These are phyloP conservation scores for Flaveria bidentis DNA, from an alignment of 129 eudicot species.

Conservation along the genomic window DNA sequence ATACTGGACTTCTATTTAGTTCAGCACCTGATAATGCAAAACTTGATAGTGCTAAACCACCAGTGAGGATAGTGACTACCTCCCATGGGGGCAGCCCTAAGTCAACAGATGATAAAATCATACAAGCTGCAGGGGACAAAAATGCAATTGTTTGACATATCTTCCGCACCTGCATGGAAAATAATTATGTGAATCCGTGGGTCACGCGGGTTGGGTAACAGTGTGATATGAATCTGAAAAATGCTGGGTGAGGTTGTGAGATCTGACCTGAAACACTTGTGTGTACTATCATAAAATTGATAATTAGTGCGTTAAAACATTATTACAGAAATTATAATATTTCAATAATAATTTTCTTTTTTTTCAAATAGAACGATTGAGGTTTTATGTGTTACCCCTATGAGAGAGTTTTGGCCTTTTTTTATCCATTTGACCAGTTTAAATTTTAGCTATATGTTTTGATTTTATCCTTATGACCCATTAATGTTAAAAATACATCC, in stretches of 20 bases:
- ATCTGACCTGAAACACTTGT: background rate
- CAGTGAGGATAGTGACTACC: constrained; percentile 70
- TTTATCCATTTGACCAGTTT: constrained; percentile 1
- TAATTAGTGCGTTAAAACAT: background rate
- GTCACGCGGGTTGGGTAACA: background rate
- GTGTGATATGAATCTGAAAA: background rate
- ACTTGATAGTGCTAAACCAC: constrained; percentile 92
- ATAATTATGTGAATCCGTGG: constrained; percentile 11
- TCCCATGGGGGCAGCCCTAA: constrained; percentile 94
- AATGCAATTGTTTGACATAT: constrained; percentile 93
- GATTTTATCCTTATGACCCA: background rate
- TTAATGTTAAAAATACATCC: background rate
- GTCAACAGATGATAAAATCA: constrained; percentile 79
- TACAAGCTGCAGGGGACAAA: constrained; percentile 93
- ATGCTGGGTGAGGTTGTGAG: background rate
- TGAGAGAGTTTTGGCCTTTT: background rate
- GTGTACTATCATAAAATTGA: background rate
- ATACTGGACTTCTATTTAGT: background rate
- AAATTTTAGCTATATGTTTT: no score
- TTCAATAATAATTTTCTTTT: background rate
- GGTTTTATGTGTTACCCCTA: background rate
- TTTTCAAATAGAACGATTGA: background rate
- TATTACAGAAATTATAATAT: background rate
- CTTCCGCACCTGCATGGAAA: constrained; percentile 71
- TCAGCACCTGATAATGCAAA: constrained; percentile 85